A percentile compares a stretch with the other conserved stretches of the same genome.
Conservation (phyloP, 73 alveolate species). For the Stentor roeselii region DNA sequence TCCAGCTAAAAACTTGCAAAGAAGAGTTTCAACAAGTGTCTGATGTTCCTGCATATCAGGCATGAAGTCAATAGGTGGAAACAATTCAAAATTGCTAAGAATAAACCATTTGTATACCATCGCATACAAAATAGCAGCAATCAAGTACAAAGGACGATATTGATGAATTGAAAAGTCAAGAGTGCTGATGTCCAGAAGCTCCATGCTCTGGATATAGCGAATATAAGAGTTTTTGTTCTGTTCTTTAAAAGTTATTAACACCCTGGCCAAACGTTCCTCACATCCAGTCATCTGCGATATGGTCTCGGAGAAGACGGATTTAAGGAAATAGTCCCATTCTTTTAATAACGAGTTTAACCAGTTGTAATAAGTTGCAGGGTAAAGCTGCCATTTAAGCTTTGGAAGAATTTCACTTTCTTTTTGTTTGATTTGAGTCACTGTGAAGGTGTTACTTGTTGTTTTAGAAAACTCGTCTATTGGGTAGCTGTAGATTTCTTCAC, state of each 20-base stretch:
- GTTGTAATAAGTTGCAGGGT: neutral
- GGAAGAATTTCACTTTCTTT: constrained; percentile 38
- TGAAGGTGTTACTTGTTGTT: constrained; percentile 46
- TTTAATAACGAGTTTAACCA: neutral
- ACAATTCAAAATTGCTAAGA: constrained; percentile 30
- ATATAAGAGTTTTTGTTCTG: neutral
- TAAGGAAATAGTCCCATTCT: constrained; percentile 38
- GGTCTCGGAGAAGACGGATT: constrained; percentile 34
- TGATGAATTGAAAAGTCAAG: neutral
- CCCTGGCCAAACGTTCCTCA: constrained; percentile 23
- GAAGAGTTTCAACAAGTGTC: neutral
- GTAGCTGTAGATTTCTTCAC: constrained; percentile 42
- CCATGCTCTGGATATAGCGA: neutral
- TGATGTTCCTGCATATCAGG: neutral
- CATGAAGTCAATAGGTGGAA: constrained; percentile 1
- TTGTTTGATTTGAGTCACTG: constrained; percentile 29
- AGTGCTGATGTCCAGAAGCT: neutral
- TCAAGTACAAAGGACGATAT: neutral
- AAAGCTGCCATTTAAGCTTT: neutral
- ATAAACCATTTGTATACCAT: constrained; percentile 23
- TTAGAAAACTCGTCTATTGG: constrained; percentile 38
- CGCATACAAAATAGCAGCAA: neutral
- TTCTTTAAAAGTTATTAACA: neutral
- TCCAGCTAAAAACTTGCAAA: neutral
- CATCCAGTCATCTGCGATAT: constrained; percentile 6